These are phyloP conservation scores for Allium cepa DNA, from an alignment of 106 monocot genomes.

Conservation along the genomic window DNA sequence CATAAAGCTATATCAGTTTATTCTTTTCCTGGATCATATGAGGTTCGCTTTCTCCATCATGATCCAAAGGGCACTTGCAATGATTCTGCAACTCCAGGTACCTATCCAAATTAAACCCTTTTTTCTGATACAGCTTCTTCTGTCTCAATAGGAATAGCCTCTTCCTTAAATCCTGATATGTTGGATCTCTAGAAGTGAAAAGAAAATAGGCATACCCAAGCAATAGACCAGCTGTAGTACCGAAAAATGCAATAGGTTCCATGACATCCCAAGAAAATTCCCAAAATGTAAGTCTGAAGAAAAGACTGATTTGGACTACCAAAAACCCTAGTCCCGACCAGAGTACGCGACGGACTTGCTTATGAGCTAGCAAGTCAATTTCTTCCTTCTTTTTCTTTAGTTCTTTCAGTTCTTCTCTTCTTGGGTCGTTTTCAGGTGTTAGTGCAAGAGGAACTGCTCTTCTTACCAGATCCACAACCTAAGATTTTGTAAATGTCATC, in stretches of 20 bases:
- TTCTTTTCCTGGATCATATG: neutral
- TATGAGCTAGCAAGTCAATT: slow-evolving; percentile 77
- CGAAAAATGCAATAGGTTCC: slow-evolving; percentile 90
- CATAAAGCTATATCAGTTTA: too few relatives aligned
- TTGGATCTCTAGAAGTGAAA: slow-evolving; percentile 83
- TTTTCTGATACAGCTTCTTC: slow-evolving; percentile 53
- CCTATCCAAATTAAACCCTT: slow-evolving; percentile 53
- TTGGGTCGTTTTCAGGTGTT: slow-evolving; percentile 65
- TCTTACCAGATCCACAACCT: slow-evolving; percentile 72
- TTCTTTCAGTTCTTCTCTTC: slow-evolving; percentile 70
- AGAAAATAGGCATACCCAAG: slow-evolving; percentile 86
- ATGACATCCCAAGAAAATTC: slow-evolving; percentile 99
- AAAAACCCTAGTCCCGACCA: slow-evolving; percentile 78
- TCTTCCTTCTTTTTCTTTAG: slow-evolving; percentile 70
- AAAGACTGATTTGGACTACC: slow-evolving; percentile 65
- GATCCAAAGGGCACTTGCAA: slow-evolving; percentile 55
- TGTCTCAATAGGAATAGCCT: slow-evolving; percentile 73
- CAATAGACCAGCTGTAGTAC: slow-evolving; percentile 63
- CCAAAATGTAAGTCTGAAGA: slow-evolving; percentile 95
- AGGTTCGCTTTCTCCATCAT: neutral
- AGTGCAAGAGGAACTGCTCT: slow-evolving; percentile 70
- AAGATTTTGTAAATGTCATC: neutral
- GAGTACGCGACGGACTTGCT: slow-evolving; percentile 65
- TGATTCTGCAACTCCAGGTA: slow-evolving; percentile 62
- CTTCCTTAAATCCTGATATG: slow-evolving; percentile 83